Conservation (phyloP, 176 grass and related monocot genomes). For the Raddia distichophylla region DNA sequence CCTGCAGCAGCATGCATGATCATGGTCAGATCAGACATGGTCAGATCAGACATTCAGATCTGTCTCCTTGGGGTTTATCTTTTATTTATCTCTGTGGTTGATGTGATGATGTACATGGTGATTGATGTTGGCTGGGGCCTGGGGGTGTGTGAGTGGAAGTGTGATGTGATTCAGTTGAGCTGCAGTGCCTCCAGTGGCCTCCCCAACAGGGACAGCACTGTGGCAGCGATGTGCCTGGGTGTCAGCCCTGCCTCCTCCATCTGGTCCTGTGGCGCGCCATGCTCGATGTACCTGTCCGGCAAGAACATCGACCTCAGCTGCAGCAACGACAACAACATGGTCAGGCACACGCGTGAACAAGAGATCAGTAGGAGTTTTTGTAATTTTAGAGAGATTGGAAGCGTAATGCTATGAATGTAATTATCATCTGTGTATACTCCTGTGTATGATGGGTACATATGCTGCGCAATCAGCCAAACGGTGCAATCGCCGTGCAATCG, state of each 20-base stretch:
- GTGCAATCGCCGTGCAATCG: too few relatives aligned
- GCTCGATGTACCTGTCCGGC: slow-evolving; percentile 89
- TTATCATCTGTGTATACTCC: too few relatives aligned
- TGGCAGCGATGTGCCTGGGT: slow-evolving; percentile 72
- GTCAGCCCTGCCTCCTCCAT: slow-evolving; percentile 85
- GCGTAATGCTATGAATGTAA: too few relatives aligned
- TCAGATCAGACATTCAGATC: background rate
- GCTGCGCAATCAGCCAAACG: too few relatives aligned
- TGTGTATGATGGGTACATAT: too few relatives aligned
- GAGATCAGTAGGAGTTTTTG: too few relatives aligned
- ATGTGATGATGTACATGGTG: background rate
- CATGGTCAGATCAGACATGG: background rate
- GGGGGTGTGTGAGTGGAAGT: too few relatives aligned
- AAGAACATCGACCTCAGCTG: slow-evolving; percentile 95
- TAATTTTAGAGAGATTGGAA: too few relatives aligned
- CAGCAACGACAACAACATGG: slow-evolving; percentile 3
- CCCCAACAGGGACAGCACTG: slow-evolving; percentile 77
- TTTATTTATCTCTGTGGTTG: background rate
- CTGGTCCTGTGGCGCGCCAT: slow-evolving; percentile 79
- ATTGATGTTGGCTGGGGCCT: background rate
- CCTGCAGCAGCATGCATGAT: background rate
- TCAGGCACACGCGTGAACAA: slow-evolving; percentile 4
- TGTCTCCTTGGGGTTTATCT: background rate
- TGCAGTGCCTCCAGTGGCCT: slow-evolving; percentile 77
- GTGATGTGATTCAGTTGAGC: slow-evolving; percentile 36